Base-by-base conservation (phyloP, 176 grass and related monocot species). In the Phoenix roebelenii region DNA sequence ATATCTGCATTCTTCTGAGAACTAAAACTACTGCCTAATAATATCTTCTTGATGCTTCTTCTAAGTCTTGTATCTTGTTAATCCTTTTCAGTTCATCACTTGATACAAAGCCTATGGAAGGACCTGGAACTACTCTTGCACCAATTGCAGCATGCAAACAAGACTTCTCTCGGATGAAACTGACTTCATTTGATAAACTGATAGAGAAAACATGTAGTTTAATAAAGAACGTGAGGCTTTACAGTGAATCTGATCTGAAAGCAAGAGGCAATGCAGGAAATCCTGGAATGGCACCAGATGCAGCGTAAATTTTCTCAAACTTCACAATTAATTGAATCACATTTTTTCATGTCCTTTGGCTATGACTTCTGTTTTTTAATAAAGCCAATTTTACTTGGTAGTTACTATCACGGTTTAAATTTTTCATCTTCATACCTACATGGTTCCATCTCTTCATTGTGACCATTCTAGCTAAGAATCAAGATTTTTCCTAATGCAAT, bases 171-270 rank as follows among this genome's bases (percentile, higher is more conserved):
- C 65, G 70, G 54, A 88, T 85, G 55, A 98, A 92, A 56, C 70
- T 85, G 74, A 85, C 87, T 68, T 97, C 92, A 55, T 90, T 97
- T 55, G 87, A 88, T 54, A 97, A 97, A 73, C 75, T 92, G 71
- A 79, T 98, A 23, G 64, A 79, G 51, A 85, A 66, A 64, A 85
- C 81, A 50, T 88, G 87, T 50, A 91, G 87, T 80, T 70, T 53
- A 4, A 80, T 98, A 71, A 92, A 54, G 60, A 71, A 78, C 73
- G 93, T 98, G 61, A 80, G 84, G 23, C 81, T 98, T 71, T 82
- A 76, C 56, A 74, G 70, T 73, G 87, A 92, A 72, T 51, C 65
- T 60, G 78, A 85, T 63, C 58, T 85, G 64, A 90, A 62, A 71
- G 50, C 18, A 58, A 71, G 29, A 70, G 82, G 75, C 71, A 63